A percentile compares a stretch with the other conserved stretches of the same genome.
These are phyloP conservation scores for Brachypodium distachyon DNA, from an alignment of 202 grass and related monocot species.

Conservation along the genomic window DNA sequence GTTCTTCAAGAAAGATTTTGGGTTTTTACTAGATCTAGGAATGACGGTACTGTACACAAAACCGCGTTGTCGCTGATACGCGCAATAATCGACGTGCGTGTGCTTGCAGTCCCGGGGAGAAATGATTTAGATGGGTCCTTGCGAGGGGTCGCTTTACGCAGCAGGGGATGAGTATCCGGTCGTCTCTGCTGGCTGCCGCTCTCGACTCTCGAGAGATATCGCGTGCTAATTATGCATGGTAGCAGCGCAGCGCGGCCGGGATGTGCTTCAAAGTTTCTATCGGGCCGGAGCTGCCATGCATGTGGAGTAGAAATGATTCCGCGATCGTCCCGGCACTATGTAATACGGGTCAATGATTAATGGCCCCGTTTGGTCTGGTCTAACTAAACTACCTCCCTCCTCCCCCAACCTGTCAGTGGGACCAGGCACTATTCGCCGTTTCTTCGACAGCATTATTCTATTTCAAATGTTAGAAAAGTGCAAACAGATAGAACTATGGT, in stretches of 20 bases:
- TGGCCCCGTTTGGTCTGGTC: neutral
- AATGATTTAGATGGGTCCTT: slow-evolving; percentile 9
- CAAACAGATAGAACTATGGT: no score
- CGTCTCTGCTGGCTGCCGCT: slow-evolving; percentile 8
- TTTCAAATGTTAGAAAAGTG: neutral
- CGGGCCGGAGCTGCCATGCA: neutral
- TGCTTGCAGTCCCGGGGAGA: neutral
- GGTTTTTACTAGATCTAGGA: slow-evolving; percentile 8
- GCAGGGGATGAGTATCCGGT: neutral
- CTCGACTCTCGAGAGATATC: slow-evolving; percentile 28
- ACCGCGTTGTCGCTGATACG: neutral
- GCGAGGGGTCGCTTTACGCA: neutral
- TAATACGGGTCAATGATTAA: neutral
- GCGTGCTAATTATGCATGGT: neutral
- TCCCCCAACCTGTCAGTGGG: neutral
- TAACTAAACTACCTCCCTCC: neutral
- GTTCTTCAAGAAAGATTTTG: slow-evolving; percentile 31
- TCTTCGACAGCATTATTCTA: neutral
- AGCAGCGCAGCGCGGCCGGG: neutral
- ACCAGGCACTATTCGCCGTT: neutral
- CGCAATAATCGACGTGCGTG: neutral
- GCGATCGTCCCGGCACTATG: neutral
- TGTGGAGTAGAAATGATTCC: slow-evolving; percentile 15
- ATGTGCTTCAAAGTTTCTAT: neutral
- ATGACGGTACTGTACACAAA: neutral